phyloP scores from a whole-genome alignment of 176 grass and related monocot genomes.

The Dactylis glomerata region DNA sequence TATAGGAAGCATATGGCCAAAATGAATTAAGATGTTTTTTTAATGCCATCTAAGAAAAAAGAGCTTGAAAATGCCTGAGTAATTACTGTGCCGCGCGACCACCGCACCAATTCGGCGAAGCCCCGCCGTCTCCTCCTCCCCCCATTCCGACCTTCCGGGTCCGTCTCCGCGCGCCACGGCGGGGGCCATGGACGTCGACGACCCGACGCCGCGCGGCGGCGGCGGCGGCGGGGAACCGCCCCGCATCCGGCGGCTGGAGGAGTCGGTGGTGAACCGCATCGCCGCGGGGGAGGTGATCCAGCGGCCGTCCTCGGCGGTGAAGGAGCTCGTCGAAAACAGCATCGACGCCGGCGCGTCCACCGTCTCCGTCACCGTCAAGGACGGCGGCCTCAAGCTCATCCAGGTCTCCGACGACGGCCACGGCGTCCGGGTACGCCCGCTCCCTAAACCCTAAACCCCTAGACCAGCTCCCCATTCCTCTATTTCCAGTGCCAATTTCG shows the following conservation, averaged over 20 bases:
- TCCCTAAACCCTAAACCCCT: conserved; percentile 15
- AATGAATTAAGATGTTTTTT: no score
- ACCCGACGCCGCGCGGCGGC: neutral
- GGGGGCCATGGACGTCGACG: conserved; percentile 35
- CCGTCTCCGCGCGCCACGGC: neutral
- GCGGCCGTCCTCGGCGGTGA: conserved; percentile 72
- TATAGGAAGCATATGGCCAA: no score
- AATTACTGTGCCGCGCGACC: neutral
- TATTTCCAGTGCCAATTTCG: neutral
- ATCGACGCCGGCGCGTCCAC: conserved; percentile 75
- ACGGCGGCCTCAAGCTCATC: conserved; percentile 89
- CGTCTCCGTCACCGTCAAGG: conserved; percentile 76
- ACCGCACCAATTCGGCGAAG: neutral
- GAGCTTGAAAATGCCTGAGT: neutral
- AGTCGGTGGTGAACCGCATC: conserved; percentile 92
- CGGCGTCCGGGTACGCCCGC: conserved; percentile 61
- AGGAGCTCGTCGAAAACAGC: conserved; percentile 91
- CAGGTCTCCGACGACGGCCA: conserved; percentile 88
- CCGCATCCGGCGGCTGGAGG: conserved; percentile 63
- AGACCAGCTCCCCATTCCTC: neutral
- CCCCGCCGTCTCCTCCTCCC: neutral
- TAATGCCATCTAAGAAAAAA: no score
- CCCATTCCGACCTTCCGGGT: neutral
- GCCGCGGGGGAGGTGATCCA: conserved; percentile 91
- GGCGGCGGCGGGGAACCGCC: conserved; percentile 42